A percentile compares a stretch with the other conserved stretches of the same genome.
Evolutionary conservation across 495 filamentous ascomycete species (phyloP).

Genomic region (Neurospora sp.): DNA sequence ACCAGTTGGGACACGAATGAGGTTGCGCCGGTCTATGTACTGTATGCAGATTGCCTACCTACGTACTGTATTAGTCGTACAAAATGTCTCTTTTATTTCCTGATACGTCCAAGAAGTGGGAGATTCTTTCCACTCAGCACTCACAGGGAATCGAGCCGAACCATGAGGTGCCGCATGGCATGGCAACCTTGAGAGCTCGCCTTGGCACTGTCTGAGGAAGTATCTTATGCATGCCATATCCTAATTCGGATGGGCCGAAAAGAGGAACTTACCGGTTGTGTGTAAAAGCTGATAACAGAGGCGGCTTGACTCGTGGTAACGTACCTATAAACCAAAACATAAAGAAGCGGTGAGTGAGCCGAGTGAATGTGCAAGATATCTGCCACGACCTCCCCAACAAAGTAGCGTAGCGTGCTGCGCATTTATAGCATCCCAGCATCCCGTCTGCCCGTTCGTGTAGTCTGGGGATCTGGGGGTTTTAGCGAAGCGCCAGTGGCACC

Average conservation of each 20-base stretch:
- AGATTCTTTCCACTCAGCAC: not conserved
- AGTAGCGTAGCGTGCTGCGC: not conserved
- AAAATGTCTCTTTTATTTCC: not conserved
- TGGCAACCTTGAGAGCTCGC: not conserved
- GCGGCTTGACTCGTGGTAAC: not conserved
- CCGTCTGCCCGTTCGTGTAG: not conserved
- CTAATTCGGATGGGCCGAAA: not conserved
- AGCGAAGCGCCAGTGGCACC: not conserved
- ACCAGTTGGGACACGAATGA: not conserved
- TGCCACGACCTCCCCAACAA: not conserved
- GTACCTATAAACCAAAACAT: not conserved
- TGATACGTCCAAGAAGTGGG: not conserved
- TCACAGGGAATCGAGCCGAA: not conserved
- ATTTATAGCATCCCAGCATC: not conserved
- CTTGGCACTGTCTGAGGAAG: not conserved
- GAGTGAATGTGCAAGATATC: not conserved
- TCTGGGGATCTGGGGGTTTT: not conserved
- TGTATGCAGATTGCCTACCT: not conserved
- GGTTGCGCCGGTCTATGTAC: not conserved
- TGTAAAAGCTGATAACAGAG: not conserved
- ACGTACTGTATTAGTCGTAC: not conserved
- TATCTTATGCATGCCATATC: not conserved
- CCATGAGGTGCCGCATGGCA: not conserved
- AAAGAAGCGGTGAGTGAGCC: not conserved
- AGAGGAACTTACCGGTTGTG: not conserved